Percentiles rank a stretch among this genome's conserved stretches.
phyloP scores from a whole-genome alignment of 768 basidiomycete species.

The Mycena galopus region DNA sequence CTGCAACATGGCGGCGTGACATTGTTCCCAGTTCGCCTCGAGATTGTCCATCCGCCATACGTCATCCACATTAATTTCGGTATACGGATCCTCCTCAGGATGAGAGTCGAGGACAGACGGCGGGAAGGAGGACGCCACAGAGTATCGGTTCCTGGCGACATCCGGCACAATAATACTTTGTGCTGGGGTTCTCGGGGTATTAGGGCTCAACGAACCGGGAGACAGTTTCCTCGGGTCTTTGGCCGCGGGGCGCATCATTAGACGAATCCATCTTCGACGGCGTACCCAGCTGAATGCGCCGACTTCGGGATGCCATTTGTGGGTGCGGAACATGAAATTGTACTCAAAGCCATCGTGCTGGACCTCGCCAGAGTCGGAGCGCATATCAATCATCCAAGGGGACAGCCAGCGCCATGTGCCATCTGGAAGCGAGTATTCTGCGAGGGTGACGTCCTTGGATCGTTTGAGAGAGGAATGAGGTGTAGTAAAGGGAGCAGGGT shows the following conservation, averaged over 20 bases:
- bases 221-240: slow-evolving; percentile 34
- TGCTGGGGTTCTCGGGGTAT: slow-evolving; percentile 26
- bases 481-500: slow-evolving; percentile 81
- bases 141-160: slow-evolving; percentile 38
- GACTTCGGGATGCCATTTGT: slow-evolving; percentile 74
- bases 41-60: slow-evolving; percentile 68
- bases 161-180: slow-evolving; percentile 18
- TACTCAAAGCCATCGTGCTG: slow-evolving; percentile 91
- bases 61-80: slow-evolving; percentile 46
- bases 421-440: slow-evolving; percentile 80
- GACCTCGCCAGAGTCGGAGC: slow-evolving; percentile 77
- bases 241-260: slow-evolving; percentile 81
- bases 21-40: slow-evolving; percentile 72
- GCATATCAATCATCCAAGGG: slow-evolving; percentile 92
- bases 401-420: slow-evolving; percentile 89
- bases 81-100: slow-evolving; percentile 18
- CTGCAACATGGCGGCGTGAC: slow-evolving; percentile 63
- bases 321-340: slow-evolving; percentile 80
- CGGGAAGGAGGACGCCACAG: slow-evolving; percentile 48
- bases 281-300: slow-evolving; percentile 79
- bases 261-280: slow-evolving; percentile 83
- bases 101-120: slow-evolving; percentile 42
- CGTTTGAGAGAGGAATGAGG: slow-evolving; percentile 58
- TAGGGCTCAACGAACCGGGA: slow-evolving; percentile 30
- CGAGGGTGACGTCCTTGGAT: slow-evolving; percentile 64